Base-by-base conservation (phyloP, 345 rosid species). In the Eucalyptus camaldulensis region DNA sequence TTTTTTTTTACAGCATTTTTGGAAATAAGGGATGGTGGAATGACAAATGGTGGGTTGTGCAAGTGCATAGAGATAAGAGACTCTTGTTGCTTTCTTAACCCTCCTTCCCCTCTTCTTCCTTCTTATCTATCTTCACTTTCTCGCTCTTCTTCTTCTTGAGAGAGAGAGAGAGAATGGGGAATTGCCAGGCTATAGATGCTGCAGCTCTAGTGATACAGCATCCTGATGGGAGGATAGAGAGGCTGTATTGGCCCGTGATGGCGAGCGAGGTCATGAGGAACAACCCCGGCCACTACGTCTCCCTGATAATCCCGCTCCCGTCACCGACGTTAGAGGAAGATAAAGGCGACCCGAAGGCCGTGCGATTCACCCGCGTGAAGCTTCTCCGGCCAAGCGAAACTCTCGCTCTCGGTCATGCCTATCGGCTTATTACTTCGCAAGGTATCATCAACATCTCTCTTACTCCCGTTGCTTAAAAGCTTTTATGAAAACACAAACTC, bases 141-240 rank as follows among this genome's bases (percentile, higher is more conserved):
- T 40, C 40, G 9, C 51, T 31, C n/a, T 29, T 86, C 86, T 50
- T 43, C 65, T 65, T 87, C 67, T 86, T 87, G 16, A 17, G 37
- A 54, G 45, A 13, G 33, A 53, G 29, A 16, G 86, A 16, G 58
- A 89, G 88, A 90, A 98, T 96, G 99, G 99, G 99, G 49, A 98
- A 98, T 53, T 98, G 99, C 90, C 99, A 98, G 86, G 97, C 99
- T 81, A 94, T 98, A 54, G 99, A 98, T 88, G 99, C 99, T 4
- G 99, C 99, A 4, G 99, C 98, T 33, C 90, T 98, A 85, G 99
- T 95, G 33, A 92, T 98, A 90, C 99, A 98, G 91, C 99, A 98
- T 88, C 99, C 99, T 7, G 85, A 89, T 81, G 99, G 99, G 37
- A 96, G 91, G 86, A 88, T 97, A 58, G 99, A 98, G 92, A 95